A percentile compares a stretch with the other conserved stretches of the same genome.
Conservation (phyloP, 2,329 filamentous ascomycete genomes). For the Mycosphaerelloides madeirae region DNA sequence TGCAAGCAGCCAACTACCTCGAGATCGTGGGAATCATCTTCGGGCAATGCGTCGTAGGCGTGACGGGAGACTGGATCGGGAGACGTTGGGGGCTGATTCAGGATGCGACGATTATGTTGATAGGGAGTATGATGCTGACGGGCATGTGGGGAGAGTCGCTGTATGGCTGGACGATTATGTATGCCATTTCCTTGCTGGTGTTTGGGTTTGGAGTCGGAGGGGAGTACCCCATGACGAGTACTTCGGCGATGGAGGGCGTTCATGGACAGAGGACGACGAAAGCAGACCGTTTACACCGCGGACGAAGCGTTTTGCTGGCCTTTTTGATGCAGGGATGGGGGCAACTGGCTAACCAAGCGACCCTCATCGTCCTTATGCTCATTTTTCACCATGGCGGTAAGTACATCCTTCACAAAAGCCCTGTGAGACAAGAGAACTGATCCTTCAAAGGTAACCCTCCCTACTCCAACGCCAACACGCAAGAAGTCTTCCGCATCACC, state of each 20-base stretch:
- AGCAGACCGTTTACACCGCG: constrained; percentile 86
- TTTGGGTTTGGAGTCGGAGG: constrained; percentile 68
- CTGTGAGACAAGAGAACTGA: too few relatives aligned
- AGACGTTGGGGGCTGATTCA: constrained; percentile 90
- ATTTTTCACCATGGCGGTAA: constrained; percentile 80
- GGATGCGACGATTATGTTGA: constrained; percentile 84
- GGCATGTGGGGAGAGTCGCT: constrained; percentile 78
- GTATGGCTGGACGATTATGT: constrained; percentile 92
- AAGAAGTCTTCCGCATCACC: constrained; percentile 84
- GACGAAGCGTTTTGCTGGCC: constrained; percentile 84
- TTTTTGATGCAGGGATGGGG: constrained; percentile 96
- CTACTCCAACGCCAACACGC: constrained; percentile 69
- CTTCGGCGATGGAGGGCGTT: constrained; percentile 71
- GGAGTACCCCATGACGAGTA: constrained; percentile 95
- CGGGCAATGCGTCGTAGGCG: constrained; percentile 78
- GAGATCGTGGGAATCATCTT: constrained; percentile 91
- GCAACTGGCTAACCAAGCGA: constrained; percentile 82
- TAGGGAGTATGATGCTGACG: constrained; percentile 82
- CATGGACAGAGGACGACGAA: constrained; percentile 77
- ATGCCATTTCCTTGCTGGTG: constrained; percentile 86
- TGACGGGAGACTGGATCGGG: constrained; percentile 72
- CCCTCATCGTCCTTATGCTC: constrained; percentile 76
- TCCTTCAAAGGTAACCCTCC: too few relatives aligned
- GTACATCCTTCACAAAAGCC: too few relatives aligned
- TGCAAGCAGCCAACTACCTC: constrained; percentile 76